phyloP scores from a whole-genome alignment of 2,329 filamentous ascomycete genomes.

The Cladophialophora yegresii region DNA sequence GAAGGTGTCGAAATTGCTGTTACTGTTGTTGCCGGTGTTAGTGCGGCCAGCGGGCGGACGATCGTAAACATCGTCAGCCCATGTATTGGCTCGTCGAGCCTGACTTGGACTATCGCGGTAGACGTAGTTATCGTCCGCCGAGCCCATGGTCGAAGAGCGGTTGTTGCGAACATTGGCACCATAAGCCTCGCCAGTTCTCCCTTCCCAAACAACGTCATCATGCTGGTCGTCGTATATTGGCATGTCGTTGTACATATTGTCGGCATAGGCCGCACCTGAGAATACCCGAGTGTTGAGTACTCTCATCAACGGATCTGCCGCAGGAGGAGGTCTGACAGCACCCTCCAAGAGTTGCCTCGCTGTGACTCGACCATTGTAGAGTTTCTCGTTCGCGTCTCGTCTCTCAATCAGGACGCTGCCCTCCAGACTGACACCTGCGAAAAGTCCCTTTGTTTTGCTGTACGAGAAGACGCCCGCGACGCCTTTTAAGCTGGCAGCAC shows the following conservation, averaged over 20 bases:
- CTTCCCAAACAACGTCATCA: constrained; percentile 83
- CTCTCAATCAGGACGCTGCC: constrained; percentile 91
- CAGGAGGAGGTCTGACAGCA: constrained; percentile 72
- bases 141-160: constrained; percentile 58
- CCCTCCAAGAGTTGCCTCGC: constrained; percentile 81
- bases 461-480: constrained; percentile 95
- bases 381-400: constrained; percentile 93
- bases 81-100: constrained; percentile 50
- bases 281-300: constrained; percentile 86
- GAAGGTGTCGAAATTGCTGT: constrained; percentile 39
- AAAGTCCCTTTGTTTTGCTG: constrained; percentile 95
- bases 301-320: constrained; percentile 79
- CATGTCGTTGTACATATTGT: constrained; percentile 87
- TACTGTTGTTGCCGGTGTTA: constrained; percentile 39
- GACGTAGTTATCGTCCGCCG: constrained; percentile 52
- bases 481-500: constrained; percentile 84
- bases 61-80: constrained; percentile 54
- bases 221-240: constrained; percentile 83
- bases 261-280: constrained; percentile 62
- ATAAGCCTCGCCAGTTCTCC: constrained; percentile 67
- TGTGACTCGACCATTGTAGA: constrained; percentile 81
- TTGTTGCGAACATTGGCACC: constrained; percentile 65
- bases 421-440: constrained; percentile 92
- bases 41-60: constrained; percentile 40
- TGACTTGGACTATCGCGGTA: constrained; percentile 53